Evolutionary conservation across 148 eudicot species (phyloP), one percentile per base, ranked within the genome.

Genomic region (Rhododendron simsii): DNA sequence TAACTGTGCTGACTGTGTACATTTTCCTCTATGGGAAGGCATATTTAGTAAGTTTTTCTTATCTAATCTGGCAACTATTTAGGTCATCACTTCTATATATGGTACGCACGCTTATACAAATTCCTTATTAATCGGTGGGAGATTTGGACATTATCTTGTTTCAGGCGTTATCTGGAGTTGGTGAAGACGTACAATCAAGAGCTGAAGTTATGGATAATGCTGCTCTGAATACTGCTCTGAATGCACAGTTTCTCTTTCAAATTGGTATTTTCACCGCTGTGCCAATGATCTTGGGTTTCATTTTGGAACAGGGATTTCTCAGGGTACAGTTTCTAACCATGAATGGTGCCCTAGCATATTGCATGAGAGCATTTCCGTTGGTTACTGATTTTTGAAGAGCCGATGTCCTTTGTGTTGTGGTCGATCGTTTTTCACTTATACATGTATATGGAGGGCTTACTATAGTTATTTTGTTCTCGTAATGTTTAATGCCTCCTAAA

Each of bases 111-210:
- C 9, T 10, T 10, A 81, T 47, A 51, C 15, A 50, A n/a, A 26
- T 14, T 80, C 55, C 41, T 28, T 21, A 51, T 80, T 30, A 15
- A 57, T 15, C 5, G 14, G 15, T 80, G 51, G 82, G 65, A 81
- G 23, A 51, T 81, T 53, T 15, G 35, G 88, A 45, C 73, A 33
- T 63, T 45, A 39, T 67, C 41, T 89, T 87, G 26, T 83, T 88
- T 77, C 90, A 98, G 99, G 99, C 99, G 47, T 89, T 98, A 81
- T 98, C 99, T 80, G 99, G 99, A 84, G 95, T 98, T 90, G 99
- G 98, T 76, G 98, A 92, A 87, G 83, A 84, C 6, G 83, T 98
- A 28, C 91, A 91, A 92, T 82, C 63, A 30, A 91, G 95, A 88
- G 98, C 98, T 57, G 84, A 80, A 12, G 86, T 98, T 71, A 33